Conservation (phyloP, 2,329 filamentous ascomycete genomes). For the Leptodontidium sp. region DNA sequence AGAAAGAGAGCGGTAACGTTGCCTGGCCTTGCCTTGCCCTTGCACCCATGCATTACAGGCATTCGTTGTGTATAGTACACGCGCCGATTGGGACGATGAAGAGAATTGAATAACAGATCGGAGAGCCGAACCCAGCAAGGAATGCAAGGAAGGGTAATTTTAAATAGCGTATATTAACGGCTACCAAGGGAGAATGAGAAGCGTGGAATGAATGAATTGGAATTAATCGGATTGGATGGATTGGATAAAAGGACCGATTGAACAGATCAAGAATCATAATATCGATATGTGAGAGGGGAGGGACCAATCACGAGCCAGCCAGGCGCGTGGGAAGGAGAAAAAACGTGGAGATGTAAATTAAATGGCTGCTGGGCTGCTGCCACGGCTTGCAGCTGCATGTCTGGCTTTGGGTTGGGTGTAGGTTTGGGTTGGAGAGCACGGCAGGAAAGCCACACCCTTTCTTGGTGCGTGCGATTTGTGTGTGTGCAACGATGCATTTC, state of each 20-base stretch:
- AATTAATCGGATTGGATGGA: not conserved
- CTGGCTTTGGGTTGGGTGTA: not conserved
- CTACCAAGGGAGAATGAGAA: no score
- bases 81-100: not conserved
- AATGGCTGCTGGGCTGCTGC: not conserved
- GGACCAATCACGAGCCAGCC: not conserved
- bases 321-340: not conserved
- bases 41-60: not conserved
- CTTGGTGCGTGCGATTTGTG: not conserved
- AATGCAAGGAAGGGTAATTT: not conserved
- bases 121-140: not conserved
- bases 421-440: no score
- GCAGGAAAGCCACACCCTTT: not conserved
- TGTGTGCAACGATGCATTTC: constrained; percentile 6
- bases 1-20: not conserved
- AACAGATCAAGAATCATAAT: not conserved
- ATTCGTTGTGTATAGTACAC: no score
- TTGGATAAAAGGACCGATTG: constrained; percentile 16
- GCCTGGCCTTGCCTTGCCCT: not conserved
- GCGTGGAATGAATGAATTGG: no score
- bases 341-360: constrained; percentile 19
- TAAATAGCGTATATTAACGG: not conserved
- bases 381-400: not conserved
- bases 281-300: not conserved
- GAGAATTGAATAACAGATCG: not conserved